These are phyloP conservation scores for Gremmenia infestans DNA, from an alignment of 2,329 filamentous ascomycete genomes.

Conservation along the genomic window DNA sequence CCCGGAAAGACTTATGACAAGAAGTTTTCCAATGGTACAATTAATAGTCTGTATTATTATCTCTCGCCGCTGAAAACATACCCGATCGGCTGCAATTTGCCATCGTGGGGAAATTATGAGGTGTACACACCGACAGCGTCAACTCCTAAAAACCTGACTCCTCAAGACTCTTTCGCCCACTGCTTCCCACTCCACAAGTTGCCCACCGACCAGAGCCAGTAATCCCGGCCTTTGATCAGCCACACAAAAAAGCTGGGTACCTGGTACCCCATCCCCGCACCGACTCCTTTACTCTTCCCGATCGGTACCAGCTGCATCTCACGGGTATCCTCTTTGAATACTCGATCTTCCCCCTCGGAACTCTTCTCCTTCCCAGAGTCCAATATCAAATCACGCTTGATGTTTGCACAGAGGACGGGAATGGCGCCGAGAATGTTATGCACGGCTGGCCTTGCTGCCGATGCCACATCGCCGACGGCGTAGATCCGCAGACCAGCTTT, in stretches of 20 bases:
- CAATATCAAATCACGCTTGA: constrained; percentile 44
- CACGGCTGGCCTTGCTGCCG: constrained; percentile 36
- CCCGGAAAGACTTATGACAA: no score
- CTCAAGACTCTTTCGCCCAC: constrained; percentile 46
- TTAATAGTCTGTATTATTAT: no score
- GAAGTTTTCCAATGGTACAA: no score
- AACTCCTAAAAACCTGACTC: background rate
- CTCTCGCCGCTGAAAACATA: no score
- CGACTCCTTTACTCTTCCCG: constrained; percentile 41
- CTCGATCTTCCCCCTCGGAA: constrained; percentile 26
- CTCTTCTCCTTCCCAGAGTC: constrained; percentile 26
- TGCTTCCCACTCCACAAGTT: constrained; percentile 46
- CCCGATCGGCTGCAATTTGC: no score
- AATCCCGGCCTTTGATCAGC: constrained; percentile 46
- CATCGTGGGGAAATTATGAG: no score
- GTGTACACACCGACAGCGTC: no score
- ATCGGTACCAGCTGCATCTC: constrained; percentile 46
- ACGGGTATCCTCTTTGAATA: constrained; percentile 39
- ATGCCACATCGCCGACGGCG: constrained; percentile 42
- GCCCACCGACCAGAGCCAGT: constrained; percentile 46
- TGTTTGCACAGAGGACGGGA: constrained; percentile 42
- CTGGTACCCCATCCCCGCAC: constrained; percentile 38
- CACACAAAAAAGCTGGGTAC: constrained; percentile 43
- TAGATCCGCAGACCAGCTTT: constrained; percentile 38
- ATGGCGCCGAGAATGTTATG: constrained; percentile 39